A percentile compares a stretch with the other conserved stretches of the same genome.
Evolutionary conservation across 116 monocot genomes (phyloP).

Genomic region (Posidonia oceanica): DNA sequence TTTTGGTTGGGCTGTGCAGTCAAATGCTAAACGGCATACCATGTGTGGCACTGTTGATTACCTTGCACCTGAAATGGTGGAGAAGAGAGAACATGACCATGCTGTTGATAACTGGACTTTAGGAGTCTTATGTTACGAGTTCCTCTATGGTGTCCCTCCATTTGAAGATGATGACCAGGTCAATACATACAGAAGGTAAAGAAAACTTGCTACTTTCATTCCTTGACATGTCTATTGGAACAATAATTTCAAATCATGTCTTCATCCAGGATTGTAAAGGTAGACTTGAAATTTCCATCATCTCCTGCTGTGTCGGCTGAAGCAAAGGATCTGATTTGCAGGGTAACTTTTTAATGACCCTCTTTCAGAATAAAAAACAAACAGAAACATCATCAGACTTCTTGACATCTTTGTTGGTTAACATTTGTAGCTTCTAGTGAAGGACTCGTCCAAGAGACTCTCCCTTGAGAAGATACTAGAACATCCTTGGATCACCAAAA

Average conservation of each 20-base stretch:
- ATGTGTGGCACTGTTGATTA: slow-evolving; percentile 94
- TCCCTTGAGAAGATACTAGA: slow-evolving; percentile 57
- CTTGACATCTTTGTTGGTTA: not conserved
- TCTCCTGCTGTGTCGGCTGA: slow-evolving; percentile 45
- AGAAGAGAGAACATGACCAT: slow-evolving; percentile 72
- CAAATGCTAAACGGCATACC: slow-evolving; percentile 65
- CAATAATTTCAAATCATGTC: not conserved
- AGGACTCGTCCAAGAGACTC: slow-evolving; percentile 82
- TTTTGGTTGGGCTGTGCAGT: slow-evolving; percentile 94
- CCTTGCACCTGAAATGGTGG: slow-evolving; percentile 93
- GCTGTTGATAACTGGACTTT: slow-evolving; percentile 88
- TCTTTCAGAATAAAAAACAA: not conserved
- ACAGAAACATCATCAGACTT: not conserved
- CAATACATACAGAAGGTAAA: slow-evolving; percentile 62
- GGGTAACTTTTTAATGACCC: slow-evolving; percentile 18
- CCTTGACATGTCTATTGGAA: not conserved
- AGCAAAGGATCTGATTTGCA: slow-evolving; percentile 78
- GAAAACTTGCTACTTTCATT: not conserved
- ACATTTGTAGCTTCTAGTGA: slow-evolving; percentile 58
- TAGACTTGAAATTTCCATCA: slow-evolving; percentile 67
- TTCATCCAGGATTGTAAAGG: slow-evolving; percentile 53
- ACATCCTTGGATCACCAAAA: slow-evolving; percentile 73
- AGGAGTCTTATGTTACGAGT: slow-evolving; percentile 82
- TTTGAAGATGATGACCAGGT: slow-evolving; percentile 67
- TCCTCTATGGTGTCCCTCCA: slow-evolving; percentile 72